Conservation (phyloP, 2,329 filamentous ascomycete genomes). For the Penicillium sp. region DNA sequence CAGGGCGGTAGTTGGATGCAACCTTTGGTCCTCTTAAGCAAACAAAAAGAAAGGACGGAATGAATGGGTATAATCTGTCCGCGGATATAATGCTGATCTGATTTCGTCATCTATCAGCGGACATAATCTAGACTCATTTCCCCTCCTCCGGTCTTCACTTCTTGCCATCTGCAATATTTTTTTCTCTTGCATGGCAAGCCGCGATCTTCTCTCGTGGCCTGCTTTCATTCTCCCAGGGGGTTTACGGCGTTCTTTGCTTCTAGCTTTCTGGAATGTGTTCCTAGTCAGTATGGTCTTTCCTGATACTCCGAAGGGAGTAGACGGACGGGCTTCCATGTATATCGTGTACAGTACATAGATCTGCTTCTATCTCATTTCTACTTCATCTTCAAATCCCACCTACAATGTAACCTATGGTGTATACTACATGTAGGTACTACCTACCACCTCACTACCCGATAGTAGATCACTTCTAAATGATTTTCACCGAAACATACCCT, state of each 20-base stretch:
- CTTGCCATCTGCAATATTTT: slow-evolving; percentile 7
- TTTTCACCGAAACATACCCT: background rate
- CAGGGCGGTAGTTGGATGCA: slow-evolving; percentile 30
- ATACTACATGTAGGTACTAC: background rate
- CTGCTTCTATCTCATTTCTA: slow-evolving; percentile 16
- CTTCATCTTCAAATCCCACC: background rate
- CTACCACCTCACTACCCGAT: background rate
- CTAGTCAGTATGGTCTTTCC: slow-evolving; percentile 7
- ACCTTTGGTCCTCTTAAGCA: background rate
- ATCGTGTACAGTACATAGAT: slow-evolving; percentile 37
- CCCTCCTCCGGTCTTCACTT: background rate
- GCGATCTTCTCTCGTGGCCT: slow-evolving; percentile 17
- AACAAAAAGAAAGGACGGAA: slow-evolving; percentile 4
- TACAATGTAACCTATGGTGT: background rate
- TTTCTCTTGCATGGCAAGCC: slow-evolving; percentile 25
- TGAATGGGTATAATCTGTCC: background rate
- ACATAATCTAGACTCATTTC: background rate
- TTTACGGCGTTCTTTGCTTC: slow-evolving; percentile 30
- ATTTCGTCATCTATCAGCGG: background rate
- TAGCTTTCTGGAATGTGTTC: slow-evolving; percentile 21
- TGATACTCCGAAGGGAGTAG: slow-evolving; percentile 8
- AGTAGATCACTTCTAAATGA: background rate
- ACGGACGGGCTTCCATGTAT: slow-evolving; percentile 21
- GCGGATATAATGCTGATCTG: background rate
- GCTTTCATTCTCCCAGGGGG: slow-evolving; percentile 29